phyloP scores from a whole-genome alignment of 1,284 basidiomycete species.

The Kwoniella shivajii region DNA sequence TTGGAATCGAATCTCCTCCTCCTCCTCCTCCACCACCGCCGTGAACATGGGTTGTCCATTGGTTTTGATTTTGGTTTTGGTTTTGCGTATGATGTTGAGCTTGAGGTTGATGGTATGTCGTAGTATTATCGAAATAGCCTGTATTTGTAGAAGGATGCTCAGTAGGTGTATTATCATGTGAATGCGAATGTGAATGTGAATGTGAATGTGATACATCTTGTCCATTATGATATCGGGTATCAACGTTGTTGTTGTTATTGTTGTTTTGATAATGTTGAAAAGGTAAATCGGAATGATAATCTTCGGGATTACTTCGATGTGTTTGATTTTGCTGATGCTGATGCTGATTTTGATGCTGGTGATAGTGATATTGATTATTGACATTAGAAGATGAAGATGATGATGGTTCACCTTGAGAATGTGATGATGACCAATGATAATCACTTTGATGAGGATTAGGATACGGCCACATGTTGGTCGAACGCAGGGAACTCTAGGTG shows the following conservation, averaged over 20 bases:
- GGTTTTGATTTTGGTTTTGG: not conserved
- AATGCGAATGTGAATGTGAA: no score
- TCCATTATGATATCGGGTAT: no score
- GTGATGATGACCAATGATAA: not conserved
- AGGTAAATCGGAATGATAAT: not conserved
- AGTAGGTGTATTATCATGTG: not conserved
- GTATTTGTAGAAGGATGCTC: not conserved
- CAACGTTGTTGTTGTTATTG: conserved; percentile 1
- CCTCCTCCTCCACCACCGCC: no score
- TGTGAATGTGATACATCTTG: no score
- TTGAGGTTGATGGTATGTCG: not conserved
- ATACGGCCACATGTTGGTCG: no score
- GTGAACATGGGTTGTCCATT: no score
- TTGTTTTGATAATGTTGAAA: no score
- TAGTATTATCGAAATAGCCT: no score
- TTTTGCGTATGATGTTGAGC: not conserved
- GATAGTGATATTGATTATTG: not conserved
- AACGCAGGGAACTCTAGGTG: not conserved
- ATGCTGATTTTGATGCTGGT: conserved; percentile 1
- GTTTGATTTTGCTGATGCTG: not conserved
- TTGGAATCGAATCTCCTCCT: not conserved
- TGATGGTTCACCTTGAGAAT: not conserved
- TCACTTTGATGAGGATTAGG: not conserved
- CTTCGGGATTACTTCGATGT: not conserved
- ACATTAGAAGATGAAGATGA: not conserved